Conservation (phyloP, 345 rosid species). For the Angophora floribunda region DNA sequence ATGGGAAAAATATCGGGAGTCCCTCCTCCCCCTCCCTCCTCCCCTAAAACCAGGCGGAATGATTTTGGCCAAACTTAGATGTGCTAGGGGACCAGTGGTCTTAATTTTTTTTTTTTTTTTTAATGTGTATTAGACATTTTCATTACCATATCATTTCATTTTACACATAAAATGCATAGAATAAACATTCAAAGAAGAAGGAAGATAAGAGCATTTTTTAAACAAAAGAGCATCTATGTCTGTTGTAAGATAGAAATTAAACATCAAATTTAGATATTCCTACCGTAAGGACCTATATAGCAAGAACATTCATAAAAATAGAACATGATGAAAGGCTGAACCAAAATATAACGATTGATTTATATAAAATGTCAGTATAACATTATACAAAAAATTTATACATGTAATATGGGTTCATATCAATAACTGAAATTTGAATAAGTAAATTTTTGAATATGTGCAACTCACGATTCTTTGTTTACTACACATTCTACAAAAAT, state of each 20-base stretch:
- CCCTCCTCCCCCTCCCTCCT: too few relatives aligned
- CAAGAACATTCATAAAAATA: background rate
- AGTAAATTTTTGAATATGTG: background rate
- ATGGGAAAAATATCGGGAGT: too few relatives aligned
- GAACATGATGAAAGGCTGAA: background rate
- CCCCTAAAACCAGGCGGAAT: too few relatives aligned
- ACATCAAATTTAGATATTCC: background rate
- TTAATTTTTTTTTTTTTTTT: too few relatives aligned
- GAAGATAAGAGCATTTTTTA: too few relatives aligned
- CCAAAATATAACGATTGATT: background rate
- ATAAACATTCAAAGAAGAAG: background rate
- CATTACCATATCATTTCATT: background rate
- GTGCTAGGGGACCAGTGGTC: background rate
- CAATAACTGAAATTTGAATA: background rate
- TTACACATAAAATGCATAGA: background rate
- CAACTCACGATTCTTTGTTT: background rate
- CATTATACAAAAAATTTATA: background rate
- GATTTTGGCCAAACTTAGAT: too few relatives aligned
- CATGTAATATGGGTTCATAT: background rate
- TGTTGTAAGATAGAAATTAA: rapidly evolving
- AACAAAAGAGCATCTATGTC: background rate
- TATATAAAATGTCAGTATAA: too few relatives aligned
- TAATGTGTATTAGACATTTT: too few relatives aligned
- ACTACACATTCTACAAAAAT: background rate
- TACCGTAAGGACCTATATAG: background rate